A percentile compares a stretch with the other conserved stretches of the same genome.
These are phyloP conservation scores for Coprinellus aureogranulatus DNA, from an alignment of 768 basidiomycete genomes.

Conservation along the genomic window DNA sequence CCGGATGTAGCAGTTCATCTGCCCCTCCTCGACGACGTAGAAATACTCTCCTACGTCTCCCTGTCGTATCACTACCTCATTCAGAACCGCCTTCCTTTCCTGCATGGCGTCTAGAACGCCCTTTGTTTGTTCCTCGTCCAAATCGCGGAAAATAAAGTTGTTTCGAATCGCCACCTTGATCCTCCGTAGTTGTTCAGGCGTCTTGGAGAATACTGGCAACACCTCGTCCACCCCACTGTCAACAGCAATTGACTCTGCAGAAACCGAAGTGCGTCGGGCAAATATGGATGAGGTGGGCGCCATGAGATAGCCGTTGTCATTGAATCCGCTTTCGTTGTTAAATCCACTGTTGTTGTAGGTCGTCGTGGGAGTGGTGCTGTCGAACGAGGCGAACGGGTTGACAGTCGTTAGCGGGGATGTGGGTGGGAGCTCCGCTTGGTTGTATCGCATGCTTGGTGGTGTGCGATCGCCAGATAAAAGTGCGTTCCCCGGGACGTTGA, in stretches of 20 bases:
- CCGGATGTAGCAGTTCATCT: conserved; percentile 79
- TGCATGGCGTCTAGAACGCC: conserved; percentile 96
- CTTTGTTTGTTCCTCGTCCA: conserved; percentile 93
- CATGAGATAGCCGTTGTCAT: conserved; percentile 56
- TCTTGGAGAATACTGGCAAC: conserved; percentile 76
- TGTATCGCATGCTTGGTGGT: conserved; percentile 59
- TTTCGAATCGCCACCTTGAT: conserved; percentile 84
- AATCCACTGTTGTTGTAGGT: too few species aligned
- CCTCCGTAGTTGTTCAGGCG: conserved; percentile 77
- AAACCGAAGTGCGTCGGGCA: conserved; percentile 90
- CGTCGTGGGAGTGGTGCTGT: conserved; percentile 45
- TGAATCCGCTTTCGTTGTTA: too few species aligned
- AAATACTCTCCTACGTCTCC: conserved; percentile 97
- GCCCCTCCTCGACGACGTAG: conserved; percentile 92
- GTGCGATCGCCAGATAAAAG: conserved; percentile 53
- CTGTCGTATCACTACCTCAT: conserved; percentile 92
- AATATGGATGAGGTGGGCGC: conserved; percentile 75
- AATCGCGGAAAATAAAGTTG: conserved; percentile 93
- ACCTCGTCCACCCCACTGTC: conserved; percentile 63
- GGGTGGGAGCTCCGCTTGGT: conserved; percentile 58
- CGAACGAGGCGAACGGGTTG: conserved; percentile 54
- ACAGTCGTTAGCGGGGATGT: conserved; percentile 56
- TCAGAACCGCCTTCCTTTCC: conserved; percentile 67
- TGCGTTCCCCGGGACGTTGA: conserved; percentile 81
- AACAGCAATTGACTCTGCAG: conserved; percentile 92